A percentile compares a stretch with the other conserved stretches of the same genome.
These are phyloP conservation scores for Sporothrix globosa DNA, from an alignment of 2,329 filamentous ascomycete species.

Conservation along the genomic window DNA sequence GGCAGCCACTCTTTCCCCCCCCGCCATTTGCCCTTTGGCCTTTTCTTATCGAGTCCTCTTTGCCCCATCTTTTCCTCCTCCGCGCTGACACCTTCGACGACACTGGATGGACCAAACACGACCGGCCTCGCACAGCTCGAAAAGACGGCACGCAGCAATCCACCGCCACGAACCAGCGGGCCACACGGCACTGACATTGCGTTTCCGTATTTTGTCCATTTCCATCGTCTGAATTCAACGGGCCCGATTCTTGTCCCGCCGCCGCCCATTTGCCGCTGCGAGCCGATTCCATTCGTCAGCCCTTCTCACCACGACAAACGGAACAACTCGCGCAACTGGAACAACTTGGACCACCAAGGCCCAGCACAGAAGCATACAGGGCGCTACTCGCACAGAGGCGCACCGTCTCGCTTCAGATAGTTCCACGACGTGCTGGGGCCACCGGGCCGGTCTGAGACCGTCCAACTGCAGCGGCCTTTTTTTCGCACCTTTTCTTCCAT, in stretches of 20 bases:
- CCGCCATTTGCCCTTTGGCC: constrained; percentile 7
- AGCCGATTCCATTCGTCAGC: constrained; percentile 5
- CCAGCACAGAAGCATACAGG: not conserved
- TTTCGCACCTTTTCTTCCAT: not conserved
- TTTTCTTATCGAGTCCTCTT: constrained; percentile 21
- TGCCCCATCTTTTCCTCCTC: constrained; percentile 20
- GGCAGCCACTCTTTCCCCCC: not conserved
- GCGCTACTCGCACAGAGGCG: not conserved
- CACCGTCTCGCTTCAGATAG: not conserved
- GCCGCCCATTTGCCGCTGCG: not conserved
- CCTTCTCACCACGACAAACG: not conserved
- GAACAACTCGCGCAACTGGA: not conserved
- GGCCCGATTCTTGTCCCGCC: not conserved
- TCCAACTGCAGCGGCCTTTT: constrained; percentile 22
- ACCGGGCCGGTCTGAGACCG: constrained; percentile 21
- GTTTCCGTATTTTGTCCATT: constrained; percentile 5
- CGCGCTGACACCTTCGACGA: not conserved
- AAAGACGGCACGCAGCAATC: constrained; percentile 11
- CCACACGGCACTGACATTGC: not conserved
- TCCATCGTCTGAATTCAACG: constrained; percentile 19
- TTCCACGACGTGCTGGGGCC: constrained; percentile 8
- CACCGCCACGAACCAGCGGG: constrained; percentile 1
- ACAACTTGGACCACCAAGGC: not conserved
- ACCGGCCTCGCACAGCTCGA: not conserved
- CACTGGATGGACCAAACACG: constrained; percentile 7